Conservation (phyloP, 441 rosid species). For the Pelargonium cotyledonis region DNA sequence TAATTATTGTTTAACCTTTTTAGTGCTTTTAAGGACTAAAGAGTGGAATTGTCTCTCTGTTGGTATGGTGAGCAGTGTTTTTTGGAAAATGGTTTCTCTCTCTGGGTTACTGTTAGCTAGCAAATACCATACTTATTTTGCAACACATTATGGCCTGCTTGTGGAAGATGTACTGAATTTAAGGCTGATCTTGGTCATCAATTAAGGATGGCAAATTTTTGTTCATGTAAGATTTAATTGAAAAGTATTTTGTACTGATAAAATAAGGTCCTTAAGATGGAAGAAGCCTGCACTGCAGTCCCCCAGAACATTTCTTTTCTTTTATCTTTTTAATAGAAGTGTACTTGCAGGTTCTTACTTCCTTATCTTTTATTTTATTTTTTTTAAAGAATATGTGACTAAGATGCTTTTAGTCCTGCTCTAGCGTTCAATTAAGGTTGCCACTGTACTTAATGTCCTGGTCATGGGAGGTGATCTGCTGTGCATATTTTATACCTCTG, state of each 20-base stretch:
- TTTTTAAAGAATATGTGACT: neutral
- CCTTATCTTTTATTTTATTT: neutral
- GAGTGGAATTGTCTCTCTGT: neutral
- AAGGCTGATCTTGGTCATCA: neutral
- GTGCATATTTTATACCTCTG: neutral
- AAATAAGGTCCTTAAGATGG: neutral
- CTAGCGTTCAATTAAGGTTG: neutral
- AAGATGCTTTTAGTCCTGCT: neutral
- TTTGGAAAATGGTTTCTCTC: neutral
- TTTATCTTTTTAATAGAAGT: neutral
- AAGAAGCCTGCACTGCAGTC: neutral
- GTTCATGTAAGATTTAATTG: neutral
- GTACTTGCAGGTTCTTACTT: neutral
- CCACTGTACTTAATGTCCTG: neutral
- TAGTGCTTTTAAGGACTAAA: conserved; percentile 1
- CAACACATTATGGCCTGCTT: neutral
- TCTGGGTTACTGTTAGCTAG: neutral
- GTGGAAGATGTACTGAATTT: neutral
- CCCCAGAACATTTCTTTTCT: neutral
- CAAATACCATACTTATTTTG: neutral
- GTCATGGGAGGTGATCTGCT: neutral
- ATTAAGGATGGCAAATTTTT: neutral
- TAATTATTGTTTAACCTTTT: neutral
- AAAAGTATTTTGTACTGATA: neutral
- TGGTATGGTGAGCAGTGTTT: neutral